Conservation (phyloP, 2,329 filamentous ascomycete species). For the Zasmidium citrigriseum region DNA sequence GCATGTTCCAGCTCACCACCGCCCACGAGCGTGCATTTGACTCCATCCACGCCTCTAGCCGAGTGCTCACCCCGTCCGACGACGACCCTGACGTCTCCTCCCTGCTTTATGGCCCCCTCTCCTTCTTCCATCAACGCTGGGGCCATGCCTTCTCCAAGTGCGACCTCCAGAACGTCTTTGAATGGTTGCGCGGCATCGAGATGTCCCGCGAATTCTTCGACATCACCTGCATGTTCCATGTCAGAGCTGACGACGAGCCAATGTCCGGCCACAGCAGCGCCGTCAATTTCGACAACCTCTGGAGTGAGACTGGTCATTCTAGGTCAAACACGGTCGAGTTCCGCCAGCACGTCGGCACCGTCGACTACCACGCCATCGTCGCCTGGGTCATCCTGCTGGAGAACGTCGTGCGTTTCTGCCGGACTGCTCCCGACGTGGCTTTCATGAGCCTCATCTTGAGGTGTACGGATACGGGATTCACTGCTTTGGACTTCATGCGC, state of each 20-base stretch:
- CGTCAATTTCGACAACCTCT: conserved; percentile 26
- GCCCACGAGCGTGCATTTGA: conserved; percentile 24
- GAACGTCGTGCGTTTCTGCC: conserved; percentile 14
- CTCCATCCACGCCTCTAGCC: conserved; percentile 12
- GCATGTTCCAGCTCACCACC: conserved; percentile 17
- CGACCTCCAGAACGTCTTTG: conserved; percentile 10
- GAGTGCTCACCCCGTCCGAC: conserved; percentile 2
- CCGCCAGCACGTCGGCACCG: conserved; percentile 32
- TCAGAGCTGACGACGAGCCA: not conserved
- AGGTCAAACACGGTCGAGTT: conserved; percentile 33
- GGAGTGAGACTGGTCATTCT: not conserved
- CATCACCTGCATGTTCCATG: conserved; percentile 8
- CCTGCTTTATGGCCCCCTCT: conserved; percentile 3
- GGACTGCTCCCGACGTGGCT: not conserved
- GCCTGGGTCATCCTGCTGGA: conserved; percentile 23
- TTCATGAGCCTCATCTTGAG: conserved; percentile 2
- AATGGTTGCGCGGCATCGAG: conserved; percentile 21
- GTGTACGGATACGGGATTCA: conserved; percentile 4
- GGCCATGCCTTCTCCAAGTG: not conserved
- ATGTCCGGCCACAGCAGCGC: conserved; percentile 8
- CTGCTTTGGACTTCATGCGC: not conserved
- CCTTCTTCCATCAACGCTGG: conserved; percentile 7
- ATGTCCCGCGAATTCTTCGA: not conserved
- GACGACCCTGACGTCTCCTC: not conserved
- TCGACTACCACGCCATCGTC: conserved; percentile 25